Evolutionary conservation across 768 basidiomycete species (phyloP).

Genomic region (Omphalotus guepiniiformis): DNA sequence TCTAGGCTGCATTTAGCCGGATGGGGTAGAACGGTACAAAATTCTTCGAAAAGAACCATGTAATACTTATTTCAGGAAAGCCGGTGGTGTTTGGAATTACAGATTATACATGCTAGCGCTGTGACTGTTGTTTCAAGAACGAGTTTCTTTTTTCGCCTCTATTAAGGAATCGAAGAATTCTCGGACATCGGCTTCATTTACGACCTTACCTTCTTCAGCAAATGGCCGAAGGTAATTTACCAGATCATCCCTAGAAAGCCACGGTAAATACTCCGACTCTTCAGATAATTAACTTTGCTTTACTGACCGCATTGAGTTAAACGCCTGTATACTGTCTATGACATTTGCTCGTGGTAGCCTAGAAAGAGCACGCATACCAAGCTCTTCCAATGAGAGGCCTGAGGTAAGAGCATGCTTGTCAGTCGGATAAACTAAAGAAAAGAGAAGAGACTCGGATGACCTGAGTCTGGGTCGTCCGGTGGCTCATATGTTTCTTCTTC

Average conservation of each 20-base stretch:
- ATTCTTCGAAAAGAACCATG: no score
- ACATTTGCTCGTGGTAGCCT: constrained; percentile 75
- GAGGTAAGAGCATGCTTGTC: constrained; percentile 7
- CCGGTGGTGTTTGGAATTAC: no score
- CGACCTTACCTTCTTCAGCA: constrained; percentile 71
- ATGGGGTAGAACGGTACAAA: no score
- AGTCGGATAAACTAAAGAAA: no score
- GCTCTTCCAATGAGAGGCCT: constrained; percentile 79
- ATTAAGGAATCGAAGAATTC: constrained; percentile 58
- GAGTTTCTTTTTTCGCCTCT: constrained; percentile 22
- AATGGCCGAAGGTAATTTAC: constrained; percentile 73
- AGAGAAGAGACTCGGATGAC: constrained; percentile 27
- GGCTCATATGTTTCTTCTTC: constrained; percentile 85
- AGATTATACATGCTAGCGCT: no score
- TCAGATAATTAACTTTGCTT: constrained; percentile 1
- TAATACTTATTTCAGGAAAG: no score
- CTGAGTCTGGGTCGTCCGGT: constrained; percentile 82
- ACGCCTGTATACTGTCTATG: constrained; percentile 80
- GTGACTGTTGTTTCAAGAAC: no score
- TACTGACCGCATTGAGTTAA: constrained; percentile 75
- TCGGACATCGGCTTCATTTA: constrained; percentile 67
- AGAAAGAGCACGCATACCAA: constrained; percentile 74
- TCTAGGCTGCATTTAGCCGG: no score
- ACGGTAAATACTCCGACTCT: background rate
- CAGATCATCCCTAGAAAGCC: constrained; percentile 59